A percentile compares a stretch with the other conserved stretches of the same genome.
These are phyloP conservation scores for Pythium monospermum DNA, from an alignment of 352 stramenopile genomes.

Conservation along the genomic window DNA sequence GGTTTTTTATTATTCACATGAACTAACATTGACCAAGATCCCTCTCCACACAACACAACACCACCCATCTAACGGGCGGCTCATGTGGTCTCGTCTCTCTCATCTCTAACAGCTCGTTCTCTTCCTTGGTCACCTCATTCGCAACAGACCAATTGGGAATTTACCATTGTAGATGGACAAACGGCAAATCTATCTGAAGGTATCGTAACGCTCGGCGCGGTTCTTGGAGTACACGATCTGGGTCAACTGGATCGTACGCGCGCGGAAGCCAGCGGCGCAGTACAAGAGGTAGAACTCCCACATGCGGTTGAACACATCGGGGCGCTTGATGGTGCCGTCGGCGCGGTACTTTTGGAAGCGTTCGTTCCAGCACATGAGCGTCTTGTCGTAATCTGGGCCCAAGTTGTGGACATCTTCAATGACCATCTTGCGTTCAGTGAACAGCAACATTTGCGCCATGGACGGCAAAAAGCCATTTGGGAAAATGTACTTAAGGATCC, in stretches of 20 bases:
- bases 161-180: too few species aligned
- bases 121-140: too few species aligned
- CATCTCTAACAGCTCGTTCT: too few species aligned
- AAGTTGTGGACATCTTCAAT: slow-evolving; percentile 86
- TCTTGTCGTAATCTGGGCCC: slow-evolving; percentile 88
- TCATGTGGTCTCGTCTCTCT: too few species aligned
- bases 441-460: slow-evolving; percentile 64
- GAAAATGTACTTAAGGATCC: slow-evolving; percentile 92
- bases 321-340: slow-evolving; percentile 69
- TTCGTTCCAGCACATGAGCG: slow-evolving; percentile 84
- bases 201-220: slow-evolving; percentile 69
- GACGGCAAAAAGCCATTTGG: slow-evolving; percentile 85
- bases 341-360: slow-evolving; percentile 82
- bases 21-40: too few species aligned
- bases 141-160: too few species aligned
- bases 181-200: slow-evolving; percentile 52
- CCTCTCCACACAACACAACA: too few species aligned
- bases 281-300: slow-evolving; percentile 90
- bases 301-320: slow-evolving; percentile 83
- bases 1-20: too few species aligned
- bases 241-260: slow-evolving; percentile 78
- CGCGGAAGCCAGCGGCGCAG: slow-evolving; percentile 87
- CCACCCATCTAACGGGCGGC: too few species aligned
- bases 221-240: slow-evolving; percentile 88
- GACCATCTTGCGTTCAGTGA: slow-evolving; percentile 75